A percentile compares a stretch with the other conserved stretches of the same genome.
Conservation (phyloP, 768 basidiomycete genomes). For the Collybia nuda region DNA sequence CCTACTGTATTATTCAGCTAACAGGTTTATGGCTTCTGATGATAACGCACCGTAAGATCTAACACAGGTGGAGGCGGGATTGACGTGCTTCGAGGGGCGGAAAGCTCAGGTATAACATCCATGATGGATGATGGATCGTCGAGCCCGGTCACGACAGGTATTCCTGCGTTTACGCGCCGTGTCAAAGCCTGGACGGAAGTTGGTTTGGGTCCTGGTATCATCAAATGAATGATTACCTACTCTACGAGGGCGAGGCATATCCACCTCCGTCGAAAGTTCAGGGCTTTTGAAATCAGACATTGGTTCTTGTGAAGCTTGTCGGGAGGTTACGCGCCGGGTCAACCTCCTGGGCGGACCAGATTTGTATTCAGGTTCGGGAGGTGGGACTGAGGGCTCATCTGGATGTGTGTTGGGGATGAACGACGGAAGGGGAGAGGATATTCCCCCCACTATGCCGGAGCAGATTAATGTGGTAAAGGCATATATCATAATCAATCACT, state of each 20-base stretch:
- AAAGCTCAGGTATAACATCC: slow-evolving; percentile 26
- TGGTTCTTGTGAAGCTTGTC: slow-evolving; percentile 39
- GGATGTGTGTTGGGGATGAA: slow-evolving; percentile 52
- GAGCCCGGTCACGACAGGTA: slow-evolving; percentile 39
- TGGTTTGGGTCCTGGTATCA: background rate
- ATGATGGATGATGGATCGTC: slow-evolving; percentile 43
- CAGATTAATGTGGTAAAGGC: background rate
- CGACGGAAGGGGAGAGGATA: slow-evolving; percentile 42
- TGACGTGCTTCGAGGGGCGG: slow-evolving; percentile 17
- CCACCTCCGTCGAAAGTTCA: slow-evolving; percentile 12
- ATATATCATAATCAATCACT: background rate
- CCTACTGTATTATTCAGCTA: slow-evolving; percentile 21
- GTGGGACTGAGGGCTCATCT: slow-evolving; percentile 45
- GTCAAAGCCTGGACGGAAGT: slow-evolving; percentile 35
- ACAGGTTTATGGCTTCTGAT: background rate
- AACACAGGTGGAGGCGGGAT: slow-evolving; percentile 9
- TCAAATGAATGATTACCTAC: slow-evolving; percentile 17
- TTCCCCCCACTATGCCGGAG: slow-evolving; percentile 11
- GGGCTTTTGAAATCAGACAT: slow-evolving; percentile 10
- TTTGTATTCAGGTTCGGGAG: slow-evolving; percentile 18
- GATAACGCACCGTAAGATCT: slow-evolving; percentile 19
- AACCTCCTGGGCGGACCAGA: slow-evolving; percentile 21
- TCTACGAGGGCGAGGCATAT: slow-evolving; percentile 27
- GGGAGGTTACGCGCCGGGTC: slow-evolving; percentile 37
- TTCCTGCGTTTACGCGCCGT: slow-evolving; percentile 37